A percentile compares a stretch with the other conserved stretches of the same genome.
These are phyloP conservation scores for Flaveria sonorensis DNA, from an alignment of 129 eudicot genomes.

Conservation along the genomic window DNA sequence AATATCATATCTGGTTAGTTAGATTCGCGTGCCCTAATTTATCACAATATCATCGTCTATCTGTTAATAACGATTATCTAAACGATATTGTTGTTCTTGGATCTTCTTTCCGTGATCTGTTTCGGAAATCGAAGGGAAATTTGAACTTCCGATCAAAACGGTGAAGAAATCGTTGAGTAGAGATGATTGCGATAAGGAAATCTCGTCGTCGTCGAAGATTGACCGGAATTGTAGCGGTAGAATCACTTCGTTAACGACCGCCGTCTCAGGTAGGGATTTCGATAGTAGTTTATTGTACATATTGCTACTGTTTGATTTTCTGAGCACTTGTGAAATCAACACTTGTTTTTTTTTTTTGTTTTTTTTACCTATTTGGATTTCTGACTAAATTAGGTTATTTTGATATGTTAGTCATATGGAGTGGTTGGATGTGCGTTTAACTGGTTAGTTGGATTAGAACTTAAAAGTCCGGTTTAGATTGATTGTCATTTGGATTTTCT, in stretches of 20 bases:
- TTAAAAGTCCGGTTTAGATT: neutral
- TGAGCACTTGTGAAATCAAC: neutral
- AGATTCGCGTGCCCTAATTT: neutral
- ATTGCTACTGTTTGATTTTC: neutral
- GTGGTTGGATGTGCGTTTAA: neutral
- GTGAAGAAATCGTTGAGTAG: constrained; percentile 20
- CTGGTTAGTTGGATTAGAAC: neutral
- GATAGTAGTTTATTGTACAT: neutral
- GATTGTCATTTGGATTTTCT: neutral
- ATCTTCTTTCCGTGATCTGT: neutral
- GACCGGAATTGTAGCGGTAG: constrained; percentile 30
- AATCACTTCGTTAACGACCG: constrained; percentile 36
- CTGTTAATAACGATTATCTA: neutral
- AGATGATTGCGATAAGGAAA: constrained; percentile 27
- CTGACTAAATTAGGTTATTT: too few relatives aligned
- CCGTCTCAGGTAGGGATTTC: constrained; percentile 38
- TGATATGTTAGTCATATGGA: neutral
- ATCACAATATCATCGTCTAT: neutral
- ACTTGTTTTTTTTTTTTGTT: too few relatives aligned
- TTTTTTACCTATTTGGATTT: neutral
- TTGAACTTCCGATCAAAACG: constrained; percentile 20
- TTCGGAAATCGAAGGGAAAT: constrained; percentile 31
- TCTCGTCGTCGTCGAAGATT: constrained; percentile 19
- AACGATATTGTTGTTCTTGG: neutral
- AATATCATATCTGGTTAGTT: constrained; percentile 40